phyloP scores from a whole-genome alignment of 164 flowering plant genomes.

The Vitis rotundifolia region DNA sequence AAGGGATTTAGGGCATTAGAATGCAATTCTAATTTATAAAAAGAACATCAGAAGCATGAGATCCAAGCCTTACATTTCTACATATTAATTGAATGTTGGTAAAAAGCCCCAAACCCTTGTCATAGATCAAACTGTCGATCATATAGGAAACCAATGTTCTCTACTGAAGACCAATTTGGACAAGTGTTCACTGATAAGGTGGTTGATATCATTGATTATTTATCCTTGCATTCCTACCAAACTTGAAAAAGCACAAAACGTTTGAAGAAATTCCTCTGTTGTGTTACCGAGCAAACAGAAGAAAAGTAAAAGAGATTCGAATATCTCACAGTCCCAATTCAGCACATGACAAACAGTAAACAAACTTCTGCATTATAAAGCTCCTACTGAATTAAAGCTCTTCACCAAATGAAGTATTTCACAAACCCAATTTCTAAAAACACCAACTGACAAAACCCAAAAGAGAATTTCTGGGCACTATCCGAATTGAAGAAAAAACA shows the following conservation, averaged over 20 bases:
- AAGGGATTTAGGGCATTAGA: too few relatives aligned
- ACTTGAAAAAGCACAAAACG: background rate
- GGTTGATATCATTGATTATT: too few relatives aligned
- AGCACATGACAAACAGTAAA: background rate
- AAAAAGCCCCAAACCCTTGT: too few relatives aligned
- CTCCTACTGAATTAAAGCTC: background rate
- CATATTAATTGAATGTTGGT: too few relatives aligned
- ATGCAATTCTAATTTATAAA: too few relatives aligned
- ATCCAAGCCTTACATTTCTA: too few relatives aligned
- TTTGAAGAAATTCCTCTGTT: background rate
- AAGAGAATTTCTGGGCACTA: background rate
- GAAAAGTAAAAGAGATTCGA: background rate
- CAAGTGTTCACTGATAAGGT: too few relatives aligned
- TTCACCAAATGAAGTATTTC: background rate
- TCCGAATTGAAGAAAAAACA: background rate
- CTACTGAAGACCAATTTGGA: too few relatives aligned
- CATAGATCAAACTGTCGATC: too few relatives aligned
- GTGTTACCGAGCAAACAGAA: background rate
- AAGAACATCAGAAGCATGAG: too few relatives aligned
- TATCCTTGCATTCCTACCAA: too few relatives aligned
- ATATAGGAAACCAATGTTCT: too few relatives aligned
- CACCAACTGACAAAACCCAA: background rate
- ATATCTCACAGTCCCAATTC: background rate
- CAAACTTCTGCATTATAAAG: background rate
- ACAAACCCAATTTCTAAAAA: background rate